Percentiles rank a stretch among this genome's conserved stretches.
Conservation (phyloP, 164 flowering plant genomes). For the Macadamia tetraphylla region DNA sequence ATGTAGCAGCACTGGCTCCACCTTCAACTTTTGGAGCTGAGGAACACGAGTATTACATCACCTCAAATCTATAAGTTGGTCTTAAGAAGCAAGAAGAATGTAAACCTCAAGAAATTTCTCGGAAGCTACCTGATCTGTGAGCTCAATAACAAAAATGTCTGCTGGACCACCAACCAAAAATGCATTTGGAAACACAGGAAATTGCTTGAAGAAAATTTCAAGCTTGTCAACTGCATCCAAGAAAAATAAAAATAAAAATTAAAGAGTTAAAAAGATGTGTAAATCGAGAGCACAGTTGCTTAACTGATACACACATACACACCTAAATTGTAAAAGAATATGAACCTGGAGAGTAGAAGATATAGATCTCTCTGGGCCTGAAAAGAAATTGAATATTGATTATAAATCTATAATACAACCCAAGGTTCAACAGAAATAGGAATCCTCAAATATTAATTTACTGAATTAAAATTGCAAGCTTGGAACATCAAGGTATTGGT, state of each 20-base stretch:
- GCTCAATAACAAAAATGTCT: slow-evolving; percentile 80
- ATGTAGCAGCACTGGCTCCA: slow-evolving; percentile 93
- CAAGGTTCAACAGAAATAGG: neutral
- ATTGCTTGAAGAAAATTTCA: slow-evolving; percentile 63
- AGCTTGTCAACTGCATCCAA: slow-evolving; percentile 68
- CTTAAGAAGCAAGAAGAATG: neutral
- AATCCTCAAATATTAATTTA: neutral
- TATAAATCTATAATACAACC: neutral
- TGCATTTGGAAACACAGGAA: slow-evolving; percentile 78
- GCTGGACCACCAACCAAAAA: slow-evolving; percentile 86
- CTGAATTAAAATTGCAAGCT: neutral
- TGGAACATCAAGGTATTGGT: neutral
- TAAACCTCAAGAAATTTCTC: neutral
- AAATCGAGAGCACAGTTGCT: slow-evolving; percentile 1
- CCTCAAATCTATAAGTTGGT: neutral
- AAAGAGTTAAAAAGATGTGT: neutral
- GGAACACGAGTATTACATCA: slow-evolving; percentile 1
- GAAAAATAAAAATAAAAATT: slow-evolving; percentile 5
- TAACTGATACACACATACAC: slow-evolving; percentile 8
- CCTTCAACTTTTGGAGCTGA: slow-evolving; percentile 93
- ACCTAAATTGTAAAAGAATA: slow-evolving; percentile 84
- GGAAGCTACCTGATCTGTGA: slow-evolving; percentile 76
- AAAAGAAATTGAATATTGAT: slow-evolving; percentile 5
- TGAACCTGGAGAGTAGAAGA: slow-evolving; percentile 86
- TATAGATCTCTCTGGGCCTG: slow-evolving; percentile 83